Evolutionary conservation across 1,284 basidiomycete species (phyloP), one percentile per base, ranked within the genome.

Genomic region (Apiotrichum gracile): DNA sequence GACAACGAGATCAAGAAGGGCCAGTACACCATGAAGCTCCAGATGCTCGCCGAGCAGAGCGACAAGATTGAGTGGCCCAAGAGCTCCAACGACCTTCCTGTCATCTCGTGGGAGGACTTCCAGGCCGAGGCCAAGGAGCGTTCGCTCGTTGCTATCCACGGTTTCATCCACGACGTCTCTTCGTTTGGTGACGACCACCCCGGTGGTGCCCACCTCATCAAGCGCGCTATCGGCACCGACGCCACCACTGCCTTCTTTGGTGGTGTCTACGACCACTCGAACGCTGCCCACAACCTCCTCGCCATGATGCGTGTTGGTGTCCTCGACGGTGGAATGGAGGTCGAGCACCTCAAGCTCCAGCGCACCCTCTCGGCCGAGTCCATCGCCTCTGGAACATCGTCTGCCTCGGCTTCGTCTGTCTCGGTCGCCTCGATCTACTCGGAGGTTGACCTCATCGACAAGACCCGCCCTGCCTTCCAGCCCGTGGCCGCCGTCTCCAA

Each of bases 1-100:
- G 88, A 92, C 40, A 94, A 94, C 70, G 92, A 96, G 75, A 85
- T 96, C 62, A 81, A 81, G 66, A 93, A 93, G 77, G 92, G 92
- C 42, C 85, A 91, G 69, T 82, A 91, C 58, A 92, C 90, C 25
- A 94, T 96, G 91, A 81, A 93, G 73, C 80, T 96, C 45, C 91
- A 91, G 79, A 82, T 83, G 63, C 78, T 94, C 34, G 82, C 85
- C 49, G 79, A 80, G 65, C 83, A 83, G 26, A 84, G 87, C 62
- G 84, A 88, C 27, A 77, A 76, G 39, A 78, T 96, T 46, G 69
- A 76, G 29, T 94, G 91, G 90, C 91, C 91, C 6, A 57, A 54
- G 53, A 26, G 29, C 43, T 61, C 61, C 51, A 84, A 82, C 59
- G 82, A 91, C 54, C 78, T 96, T 22, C 87, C 87, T 2, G 80